These are phyloP conservation scores for Fusarium domesticum DNA, from an alignment of 2,329 filamentous ascomycete genomes.

Conservation along the genomic window DNA sequence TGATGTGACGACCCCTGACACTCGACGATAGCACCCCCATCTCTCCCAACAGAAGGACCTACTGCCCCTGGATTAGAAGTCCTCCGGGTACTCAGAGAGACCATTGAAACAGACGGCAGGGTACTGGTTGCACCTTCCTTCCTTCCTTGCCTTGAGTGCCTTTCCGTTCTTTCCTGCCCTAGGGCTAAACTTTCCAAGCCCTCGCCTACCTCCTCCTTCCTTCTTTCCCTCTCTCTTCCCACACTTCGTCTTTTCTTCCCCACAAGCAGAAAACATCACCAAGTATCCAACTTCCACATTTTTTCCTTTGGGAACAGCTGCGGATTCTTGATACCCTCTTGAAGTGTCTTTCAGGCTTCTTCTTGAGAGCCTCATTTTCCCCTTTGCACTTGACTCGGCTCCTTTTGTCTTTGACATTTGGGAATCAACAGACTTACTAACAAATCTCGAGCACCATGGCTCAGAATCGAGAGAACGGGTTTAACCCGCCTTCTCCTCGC, in stretches of 20 bases:
- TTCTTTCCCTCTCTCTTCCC: neutral
- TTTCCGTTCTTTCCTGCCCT: neutral
- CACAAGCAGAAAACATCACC: neutral
- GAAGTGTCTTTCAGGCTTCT: neutral
- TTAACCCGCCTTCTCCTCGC: conserved; percentile 48
- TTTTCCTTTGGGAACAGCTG: too few species aligned
- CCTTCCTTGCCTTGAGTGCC: too few species aligned
- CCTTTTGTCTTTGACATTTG: conserved; percentile 8
- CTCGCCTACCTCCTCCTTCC: neutral
- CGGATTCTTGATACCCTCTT: neutral
- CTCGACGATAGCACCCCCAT: too few species aligned
- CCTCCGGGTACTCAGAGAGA: too few species aligned
- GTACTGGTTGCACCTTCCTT: too few species aligned
- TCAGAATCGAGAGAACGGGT: conserved; percentile 40
- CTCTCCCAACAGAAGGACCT: too few species aligned
- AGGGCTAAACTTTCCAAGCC: neutral
- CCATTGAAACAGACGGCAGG: too few species aligned
- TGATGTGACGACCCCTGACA: too few species aligned
- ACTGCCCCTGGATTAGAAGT: too few species aligned
- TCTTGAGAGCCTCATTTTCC: conserved; percentile 6
- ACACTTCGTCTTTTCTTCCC: too few species aligned
- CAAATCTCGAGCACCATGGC: conserved; percentile 33
- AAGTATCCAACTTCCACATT: neutral
- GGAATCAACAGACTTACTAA: conserved; percentile 6
- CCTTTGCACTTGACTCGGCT: neutral